Percentiles rank a stretch among this genome's conserved stretches.
phyloP scores from a whole-genome alignment of 2,329 filamentous ascomycete species.

The Sporothrix brunneoviolacea region DNA sequence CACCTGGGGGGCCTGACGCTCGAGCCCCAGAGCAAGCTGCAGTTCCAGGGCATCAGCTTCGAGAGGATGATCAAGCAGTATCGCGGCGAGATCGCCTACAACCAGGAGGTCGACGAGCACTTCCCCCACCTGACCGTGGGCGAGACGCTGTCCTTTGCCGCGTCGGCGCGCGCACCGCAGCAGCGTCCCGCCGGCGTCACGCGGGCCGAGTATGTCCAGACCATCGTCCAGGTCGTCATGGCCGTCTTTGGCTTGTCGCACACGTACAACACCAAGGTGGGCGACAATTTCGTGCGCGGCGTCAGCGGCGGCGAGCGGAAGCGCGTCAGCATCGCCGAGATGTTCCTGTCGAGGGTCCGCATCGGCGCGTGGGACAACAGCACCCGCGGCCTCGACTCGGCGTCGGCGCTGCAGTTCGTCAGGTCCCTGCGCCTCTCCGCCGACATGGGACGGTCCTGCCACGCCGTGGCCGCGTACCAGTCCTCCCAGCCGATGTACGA shows the following conservation, averaged over 20 bases:
- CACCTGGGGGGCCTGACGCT: slow-evolving; percentile 46
- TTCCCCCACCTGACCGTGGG: slow-evolving; percentile 72
- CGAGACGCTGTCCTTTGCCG: slow-evolving; percentile 73
- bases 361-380: slow-evolving; percentile 69
- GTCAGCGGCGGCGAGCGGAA: slow-evolving; percentile 62
- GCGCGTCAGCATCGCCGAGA: slow-evolving; percentile 70
- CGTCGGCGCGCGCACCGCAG: slow-evolving; percentile 60
- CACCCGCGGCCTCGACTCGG: slow-evolving; percentile 58
- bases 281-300: slow-evolving; percentile 57
- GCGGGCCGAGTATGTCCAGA: slow-evolving; percentile 35
- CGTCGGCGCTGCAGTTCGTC: slow-evolving; percentile 60
- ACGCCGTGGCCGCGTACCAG: slow-evolving; percentile 59
- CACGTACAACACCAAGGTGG: slow-evolving; percentile 65
- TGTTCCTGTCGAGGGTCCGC: slow-evolving; percentile 52
- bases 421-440: slow-evolving; percentile 60
- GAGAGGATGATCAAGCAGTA: slow-evolving; percentile 29
- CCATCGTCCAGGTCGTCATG: slow-evolving; percentile 66
- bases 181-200: slow-evolving; percentile 49
- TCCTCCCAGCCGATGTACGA: slow-evolving; percentile 57
- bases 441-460: slow-evolving; percentile 54
- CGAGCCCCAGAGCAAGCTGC: too few relatives aligned
- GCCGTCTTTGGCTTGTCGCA: slow-evolving; percentile 69
- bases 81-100: slow-evolving; percentile 49
- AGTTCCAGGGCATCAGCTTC: too few relatives aligned
- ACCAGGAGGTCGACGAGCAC: slow-evolving; percentile 75